A percentile compares a stretch with the other conserved stretches of the same genome.
Evolutionary conservation across 192 early-diverging fungal genomes (phyloP).

Genomic region (Backusella sp.): DNA sequence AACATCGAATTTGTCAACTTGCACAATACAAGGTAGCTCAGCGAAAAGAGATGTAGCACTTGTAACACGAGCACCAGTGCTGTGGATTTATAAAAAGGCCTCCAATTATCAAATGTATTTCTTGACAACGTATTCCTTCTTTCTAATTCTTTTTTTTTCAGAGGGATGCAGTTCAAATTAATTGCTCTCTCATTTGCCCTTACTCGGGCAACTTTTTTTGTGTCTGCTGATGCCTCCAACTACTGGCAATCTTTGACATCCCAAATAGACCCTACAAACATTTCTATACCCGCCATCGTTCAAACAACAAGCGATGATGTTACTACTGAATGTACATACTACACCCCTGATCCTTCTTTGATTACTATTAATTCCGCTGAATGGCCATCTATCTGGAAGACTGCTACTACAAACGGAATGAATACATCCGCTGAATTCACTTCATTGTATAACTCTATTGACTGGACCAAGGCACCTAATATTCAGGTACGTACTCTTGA

Average conservation of each 20-base stretch:
- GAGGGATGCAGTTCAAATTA: conserved; percentile 30
- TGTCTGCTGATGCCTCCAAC: background rate
- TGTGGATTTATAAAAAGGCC: background rate
- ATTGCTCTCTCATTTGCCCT: conserved; percentile 9
- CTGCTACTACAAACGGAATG: conserved; percentile 31
- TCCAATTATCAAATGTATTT: background rate
- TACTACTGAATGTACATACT: conserved; percentile 23
- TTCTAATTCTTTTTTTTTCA: background rate
- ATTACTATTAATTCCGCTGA: conserved; percentile 13
- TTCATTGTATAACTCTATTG: conserved; percentile 44
- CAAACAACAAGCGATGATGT: conserved; percentile 36
- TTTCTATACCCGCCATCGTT: conserved; percentile 25
- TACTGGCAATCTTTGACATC: conserved; percentile 8
- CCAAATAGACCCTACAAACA: conserved; percentile 25
- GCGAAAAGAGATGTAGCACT: too few relatives aligned
- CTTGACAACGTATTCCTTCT: background rate
- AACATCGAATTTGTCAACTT: too few relatives aligned
- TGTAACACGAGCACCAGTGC: too few relatives aligned
- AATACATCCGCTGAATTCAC: conserved; percentile 42
- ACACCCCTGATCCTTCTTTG: conserved; percentile 17
- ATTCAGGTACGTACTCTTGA: conserved; percentile 24
- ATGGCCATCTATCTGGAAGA: conserved; percentile 30
- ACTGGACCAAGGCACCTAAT: conserved; percentile 40
- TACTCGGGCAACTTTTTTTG: background rate
- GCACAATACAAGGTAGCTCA: too few relatives aligned